Evolutionary conservation across 164 flowering plant species (phyloP), one percentile per base, ranked within the genome.

Genomic region (Cinnamomum chago): DNA sequence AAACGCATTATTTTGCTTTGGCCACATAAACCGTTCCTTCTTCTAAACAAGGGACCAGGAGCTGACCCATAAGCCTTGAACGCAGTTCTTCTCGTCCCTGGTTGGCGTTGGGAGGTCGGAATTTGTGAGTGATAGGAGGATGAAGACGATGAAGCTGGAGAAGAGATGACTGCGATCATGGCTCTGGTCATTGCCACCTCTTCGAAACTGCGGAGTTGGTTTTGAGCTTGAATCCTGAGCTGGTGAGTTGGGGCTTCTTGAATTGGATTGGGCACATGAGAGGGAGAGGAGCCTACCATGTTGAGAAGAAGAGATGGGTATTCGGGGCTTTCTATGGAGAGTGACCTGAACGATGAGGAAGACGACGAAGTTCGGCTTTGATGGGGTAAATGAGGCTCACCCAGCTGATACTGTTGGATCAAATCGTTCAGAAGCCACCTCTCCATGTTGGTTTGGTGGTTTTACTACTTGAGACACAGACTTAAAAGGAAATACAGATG

Each of bases 141-240:
- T 0, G 86, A 78, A 20, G 86, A 73, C 1, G 91, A 83, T 52
- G 88, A 65, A 30, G 35, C 5, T 11, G 88, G 70, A 11, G 91
- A 84, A 51, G 93, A 85, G 7, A 92, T 71, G 33, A 90, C 89
- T 0, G 90, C 88, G 1, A 92, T 81, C 50, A 90, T 81, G 55
- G 97, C 93, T 77, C 77, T 83, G 11, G 91, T 81, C 78, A 92
- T 84, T 22, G 81, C 87, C 0, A 81, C 89, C 47, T 90, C 84
- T 24, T 83, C 87, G 51, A 73, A 33, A 70, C 58, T 78, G 7
- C 72, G 60, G 4, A 67, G 33, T 40, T 30, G 74, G 14, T 58
- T 50, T n/a, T 73, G 64, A 20, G 81, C 58, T 55, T 84, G 79
- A 68, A 78, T 69, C 14, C 74, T 72, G 52, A 76, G 81, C n/a